These are phyloP conservation scores for Emydomyces testavorans DNA, from an alignment of 2,329 filamentous ascomycete species.

Conservation along the genomic window DNA sequence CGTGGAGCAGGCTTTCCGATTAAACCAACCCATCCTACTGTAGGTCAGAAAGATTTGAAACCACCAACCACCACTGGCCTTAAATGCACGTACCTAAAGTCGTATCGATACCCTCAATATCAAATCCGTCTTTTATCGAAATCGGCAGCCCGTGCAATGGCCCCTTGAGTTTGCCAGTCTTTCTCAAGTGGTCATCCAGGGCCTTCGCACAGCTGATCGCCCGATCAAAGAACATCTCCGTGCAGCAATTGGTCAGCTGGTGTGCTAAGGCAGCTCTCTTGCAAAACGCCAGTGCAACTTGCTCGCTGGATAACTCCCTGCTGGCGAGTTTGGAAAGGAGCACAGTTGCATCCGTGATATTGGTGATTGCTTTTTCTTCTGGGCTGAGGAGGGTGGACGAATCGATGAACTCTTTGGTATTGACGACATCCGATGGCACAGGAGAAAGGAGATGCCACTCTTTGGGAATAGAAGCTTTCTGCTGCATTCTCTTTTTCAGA, in stretches of 20 bases:
- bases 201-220: slow-evolving; percentile 18
- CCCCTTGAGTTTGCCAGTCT: slow-evolving; percentile 17
- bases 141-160: slow-evolving; percentile 23
- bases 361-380: slow-evolving; percentile 11
- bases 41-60: too few relatives aligned
- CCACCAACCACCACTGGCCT: background rate
- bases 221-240: slow-evolving; percentile 19
- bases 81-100: slow-evolving; percentile 25
- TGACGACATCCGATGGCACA: slow-evolving; percentile 1
- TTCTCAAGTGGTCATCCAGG: slow-evolving; percentile 17
- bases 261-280: slow-evolving; percentile 22
- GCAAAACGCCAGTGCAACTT: slow-evolving; percentile 21
- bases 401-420: slow-evolving; percentile 7
- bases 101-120: slow-evolving; percentile 72
- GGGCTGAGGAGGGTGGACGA: slow-evolving; percentile 5
- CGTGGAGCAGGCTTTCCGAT: slow-evolving; percentile 35
- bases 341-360: slow-evolving; percentile 6
- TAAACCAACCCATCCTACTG: slow-evolving; percentile 13
- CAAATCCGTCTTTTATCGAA: slow-evolving; percentile 58
- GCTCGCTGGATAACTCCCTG: slow-evolving; percentile 17
- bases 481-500: slow-evolving; percentile 10
- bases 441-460: slow-evolving; percentile 10
- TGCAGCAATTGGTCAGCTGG: slow-evolving; percentile 19
- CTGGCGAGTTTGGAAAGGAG: slow-evolving; percentile 8
- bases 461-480: slow-evolving; percentile 10